A percentile compares a stretch with the other conserved stretches of the same genome.
Conservation (phyloP, 1,284 basidiomycete genomes). For the Leccinum subatratum region DNA sequence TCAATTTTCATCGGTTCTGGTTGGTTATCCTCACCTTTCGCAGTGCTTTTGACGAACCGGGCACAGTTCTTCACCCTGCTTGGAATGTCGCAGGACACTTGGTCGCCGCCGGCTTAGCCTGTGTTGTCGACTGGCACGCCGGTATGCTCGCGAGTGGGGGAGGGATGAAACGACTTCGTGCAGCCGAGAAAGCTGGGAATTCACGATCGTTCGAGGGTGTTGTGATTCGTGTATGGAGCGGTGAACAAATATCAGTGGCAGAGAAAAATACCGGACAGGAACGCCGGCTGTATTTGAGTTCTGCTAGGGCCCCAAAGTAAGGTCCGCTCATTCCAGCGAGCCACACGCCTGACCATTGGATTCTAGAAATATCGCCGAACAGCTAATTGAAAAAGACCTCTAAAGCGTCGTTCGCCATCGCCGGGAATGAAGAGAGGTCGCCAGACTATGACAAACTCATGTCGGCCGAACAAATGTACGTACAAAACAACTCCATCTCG, state of each 20-base stretch:
- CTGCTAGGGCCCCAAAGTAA: constrained; percentile 82
- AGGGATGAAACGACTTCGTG: constrained; percentile 80
- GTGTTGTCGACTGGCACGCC: constrained; percentile 96
- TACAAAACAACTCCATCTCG: constrained; percentile 9
- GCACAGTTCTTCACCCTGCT: constrained; percentile 77
- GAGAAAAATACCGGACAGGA: constrained; percentile 75
- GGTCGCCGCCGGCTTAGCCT: constrained; percentile 80
- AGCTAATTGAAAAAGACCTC: constrained; percentile 88
- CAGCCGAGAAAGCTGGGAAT: constrained; percentile 62
- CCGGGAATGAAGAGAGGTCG: constrained; percentile 92
- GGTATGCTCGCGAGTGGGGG: constrained; percentile 82
- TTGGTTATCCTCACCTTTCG: constrained; percentile 26
- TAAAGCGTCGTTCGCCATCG: constrained; percentile 88
- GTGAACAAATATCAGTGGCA: constrained; percentile 82
- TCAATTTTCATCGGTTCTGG: constrained; percentile 89
- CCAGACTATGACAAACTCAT: constrained; percentile 93
- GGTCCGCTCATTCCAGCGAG: constrained; percentile 18
- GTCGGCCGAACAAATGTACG: constrained; percentile 86
- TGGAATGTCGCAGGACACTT: constrained; percentile 94
- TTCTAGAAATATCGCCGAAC: constrained; percentile 77
- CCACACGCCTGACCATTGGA: constrained; percentile 11
- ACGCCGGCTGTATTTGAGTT: constrained; percentile 83
- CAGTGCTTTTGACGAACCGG: constrained; percentile 2
- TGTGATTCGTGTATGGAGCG: constrained; percentile 87
- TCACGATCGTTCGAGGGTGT: constrained; percentile 70